phyloP scores from a whole-genome alignment of 129 eudicot genomes.

The Artemisia tridentata region DNA sequence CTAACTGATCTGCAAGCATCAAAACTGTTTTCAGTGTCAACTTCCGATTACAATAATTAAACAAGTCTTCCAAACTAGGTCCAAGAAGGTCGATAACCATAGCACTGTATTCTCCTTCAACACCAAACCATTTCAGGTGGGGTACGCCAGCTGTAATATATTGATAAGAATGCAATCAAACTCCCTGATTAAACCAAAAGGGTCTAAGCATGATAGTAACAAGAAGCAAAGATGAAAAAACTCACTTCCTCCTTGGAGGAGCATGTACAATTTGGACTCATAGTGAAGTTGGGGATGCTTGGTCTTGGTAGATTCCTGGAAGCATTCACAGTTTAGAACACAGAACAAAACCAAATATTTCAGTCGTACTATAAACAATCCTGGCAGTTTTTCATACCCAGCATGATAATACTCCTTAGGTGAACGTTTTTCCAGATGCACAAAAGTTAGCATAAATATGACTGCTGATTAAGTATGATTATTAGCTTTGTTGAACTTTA shows the following conservation, averaged over 20 bases:
- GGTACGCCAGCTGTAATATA: slow-evolving; percentile 75
- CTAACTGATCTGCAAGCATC: slow-evolving; percentile 93
- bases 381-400: neutral
- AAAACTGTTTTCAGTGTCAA: slow-evolving; percentile 75
- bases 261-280: slow-evolving; percentile 85
- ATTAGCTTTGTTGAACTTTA: neutral
- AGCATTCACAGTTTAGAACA: slow-evolving; percentile 1
- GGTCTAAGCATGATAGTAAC: neutral
- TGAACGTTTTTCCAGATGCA: neutral
- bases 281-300: slow-evolving; percentile 93
- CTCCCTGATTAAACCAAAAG: neutral
- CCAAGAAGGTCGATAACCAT: slow-evolving; percentile 96
- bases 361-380: neutral
- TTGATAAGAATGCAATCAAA: neutral
- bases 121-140: slow-evolving; percentile 85
- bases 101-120: slow-evolving; percentile 79
- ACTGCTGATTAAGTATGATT: neutral
- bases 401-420: neutral
- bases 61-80: slow-evolving; percentile 91
- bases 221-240: slow-evolving; percentile 17
- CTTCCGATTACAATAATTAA: slow-evolving; percentile 85
- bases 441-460: no score
- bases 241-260: slow-evolving; percentile 96
- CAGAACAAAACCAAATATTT: neutral
- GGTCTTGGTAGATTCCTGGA: slow-evolving; percentile 78